These are phyloP conservation scores for Penicillium maclennaniae DNA, from an alignment of 495 filamentous ascomycete species.

Conservation along the genomic window DNA sequence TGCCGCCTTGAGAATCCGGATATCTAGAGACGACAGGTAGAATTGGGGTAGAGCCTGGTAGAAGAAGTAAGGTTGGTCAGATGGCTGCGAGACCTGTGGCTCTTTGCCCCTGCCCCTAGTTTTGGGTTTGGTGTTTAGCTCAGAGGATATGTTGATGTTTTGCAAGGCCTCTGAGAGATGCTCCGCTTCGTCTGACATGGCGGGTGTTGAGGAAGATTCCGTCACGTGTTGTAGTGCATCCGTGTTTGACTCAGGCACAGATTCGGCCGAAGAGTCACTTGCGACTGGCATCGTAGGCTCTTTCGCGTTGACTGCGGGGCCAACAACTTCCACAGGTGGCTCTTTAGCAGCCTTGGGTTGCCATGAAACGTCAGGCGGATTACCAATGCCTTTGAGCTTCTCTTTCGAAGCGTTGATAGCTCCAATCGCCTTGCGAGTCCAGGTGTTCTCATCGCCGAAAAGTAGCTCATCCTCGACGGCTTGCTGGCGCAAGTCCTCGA, in stretches of 20 bases:
- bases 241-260: conserved; percentile 1
- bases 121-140: conserved; percentile 20
- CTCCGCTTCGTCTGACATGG: conserved; percentile 20
- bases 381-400: conserved; percentile 66
- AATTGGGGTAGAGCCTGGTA: conserved; percentile 88
- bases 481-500: conserved; percentile 67
- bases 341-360: conserved; percentile 46
- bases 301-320: neutral
- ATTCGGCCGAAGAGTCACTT: conserved; percentile 32
- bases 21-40: conserved; percentile 91
- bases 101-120: conserved; percentile 24
- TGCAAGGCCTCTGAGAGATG: conserved; percentile 30
- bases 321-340: conserved; percentile 32
- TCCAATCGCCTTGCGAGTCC: conserved; percentile 78
- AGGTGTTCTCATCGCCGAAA: conserved; percentile 89
- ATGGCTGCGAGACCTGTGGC: conserved; percentile 23
- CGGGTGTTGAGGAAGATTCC: conserved; percentile 8
- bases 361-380: conserved; percentile 56
- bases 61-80: conserved; percentile 64
- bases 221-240: neutral
- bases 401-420: conserved; percentile 68
- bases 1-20: conserved; percentile 86
- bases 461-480: conserved; percentile 86
- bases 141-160: conserved; percentile 19
- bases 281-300: conserved; percentile 42